Base-by-base conservation (phyloP, 495 filamentous ascomycete species). In the Podospora tetraspora region DNA sequence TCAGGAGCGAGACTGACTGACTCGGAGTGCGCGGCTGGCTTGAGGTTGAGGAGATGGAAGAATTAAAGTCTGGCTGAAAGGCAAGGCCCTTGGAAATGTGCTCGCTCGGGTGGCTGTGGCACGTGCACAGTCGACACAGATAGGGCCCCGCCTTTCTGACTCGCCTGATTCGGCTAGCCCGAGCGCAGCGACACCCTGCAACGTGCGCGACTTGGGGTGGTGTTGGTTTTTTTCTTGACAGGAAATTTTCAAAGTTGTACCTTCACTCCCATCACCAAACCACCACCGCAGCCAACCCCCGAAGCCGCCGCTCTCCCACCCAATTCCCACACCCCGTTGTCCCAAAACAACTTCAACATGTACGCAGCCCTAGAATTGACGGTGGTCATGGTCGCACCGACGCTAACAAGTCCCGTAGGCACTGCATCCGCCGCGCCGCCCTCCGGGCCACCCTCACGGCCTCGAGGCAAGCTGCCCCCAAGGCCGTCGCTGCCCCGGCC, bases 351-450 rank as follows among this genome's bases (percentile, higher is more conserved):
- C 21, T 16, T 32, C 64, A 66, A 66, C 6, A 66, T 66, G 64
- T 66, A 57, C 13, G 64, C 58, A 32, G 10, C 19, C 12, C 27
- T 57, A 19, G 13, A 1, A 19, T 27, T n/a, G 10, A 22, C 24
- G 19, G 1, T 8, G 9, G 19, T 5, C 19, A 12, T 23, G 13
- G 56, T 16, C 23, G 13, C n/a, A 21, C 23, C 57, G 23, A 22
- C 5, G 56, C 65, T 66, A 66, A 66, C 58, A 43, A 6, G 12
- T 2, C 22, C 56, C 27, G 3, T n/a, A 66, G 65, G 65, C 27
- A 66, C 21, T 66, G 29, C 25, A 24, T 66, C n/a, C 65, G 65
- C 34, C 65, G 65, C 65, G 57, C 58, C 21, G 65, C 65, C 57
- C 25, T 66, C n/a, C 25, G 65, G n/a, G n/a, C 57, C 16, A 59